These are phyloP conservation scores for Brachypodium distachyon DNA, from an alignment of 202 grass and related monocot species.

Conservation along the genomic window DNA sequence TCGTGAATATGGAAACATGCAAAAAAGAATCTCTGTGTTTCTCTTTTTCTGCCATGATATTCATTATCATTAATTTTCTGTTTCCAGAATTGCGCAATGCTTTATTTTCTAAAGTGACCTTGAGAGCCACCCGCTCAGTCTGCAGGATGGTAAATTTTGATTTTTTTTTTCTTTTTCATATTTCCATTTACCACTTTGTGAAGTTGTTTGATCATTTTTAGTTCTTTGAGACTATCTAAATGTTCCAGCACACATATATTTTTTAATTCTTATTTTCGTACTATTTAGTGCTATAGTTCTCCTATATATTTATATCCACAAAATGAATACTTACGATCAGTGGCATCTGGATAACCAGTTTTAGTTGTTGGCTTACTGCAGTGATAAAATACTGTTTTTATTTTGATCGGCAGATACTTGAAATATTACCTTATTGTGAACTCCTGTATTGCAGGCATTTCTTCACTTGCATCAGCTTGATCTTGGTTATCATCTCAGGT, in stretches of 20 bases:
- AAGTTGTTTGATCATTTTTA: neutral
- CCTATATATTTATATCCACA: conserved; percentile 3
- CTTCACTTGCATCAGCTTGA: conserved; percentile 95
- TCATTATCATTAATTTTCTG: conserved; percentile 11
- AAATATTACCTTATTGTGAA: neutral
- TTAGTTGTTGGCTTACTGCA: neutral
- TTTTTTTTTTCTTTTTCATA: neutral
- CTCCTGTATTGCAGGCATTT: conserved; percentile 58
- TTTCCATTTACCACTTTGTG: neutral
- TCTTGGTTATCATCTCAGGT: conserved; percentile 99
- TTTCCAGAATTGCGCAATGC: conserved; percentile 77
- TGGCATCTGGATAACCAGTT: neutral
- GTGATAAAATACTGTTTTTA: neutral
- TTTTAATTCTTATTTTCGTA: neutral
- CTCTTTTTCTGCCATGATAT: neutral
- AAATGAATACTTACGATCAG: neutral
- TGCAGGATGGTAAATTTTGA: conserved; percentile 61
- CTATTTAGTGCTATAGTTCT: neutral
- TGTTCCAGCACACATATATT: conserved; percentile 1
- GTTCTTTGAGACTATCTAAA: neutral
- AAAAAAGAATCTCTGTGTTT: neutral
- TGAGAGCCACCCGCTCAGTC: conserved; percentile 83
- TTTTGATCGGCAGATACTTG: neutral
- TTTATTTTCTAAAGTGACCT: conserved; percentile 94
- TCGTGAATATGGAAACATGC: conserved; percentile 4